A percentile compares a stretch with the other conserved stretches of the same genome.
phyloP scores from a whole-genome alignment of 345 rosid genomes.

The Lagerstroemia speciosa region DNA sequence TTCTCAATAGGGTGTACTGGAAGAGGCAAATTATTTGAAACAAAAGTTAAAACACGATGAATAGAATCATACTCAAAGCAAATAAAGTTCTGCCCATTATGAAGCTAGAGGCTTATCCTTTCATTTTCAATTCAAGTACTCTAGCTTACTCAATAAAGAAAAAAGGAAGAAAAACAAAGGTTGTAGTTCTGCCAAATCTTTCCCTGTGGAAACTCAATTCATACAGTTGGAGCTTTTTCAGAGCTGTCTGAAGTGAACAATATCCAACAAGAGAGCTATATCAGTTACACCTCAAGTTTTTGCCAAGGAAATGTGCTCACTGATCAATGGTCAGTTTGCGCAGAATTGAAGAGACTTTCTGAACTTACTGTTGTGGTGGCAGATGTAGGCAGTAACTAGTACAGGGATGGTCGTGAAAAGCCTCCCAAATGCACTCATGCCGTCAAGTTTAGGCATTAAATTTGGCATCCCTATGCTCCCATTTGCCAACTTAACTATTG shows the following conservation, averaged over 20 bases:
- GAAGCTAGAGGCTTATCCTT: neutral
- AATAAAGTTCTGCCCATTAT: neutral
- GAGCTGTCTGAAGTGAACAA: too few relatives aligned
- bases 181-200: too few relatives aligned
- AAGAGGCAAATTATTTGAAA: slow-evolving; percentile 5
- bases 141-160: neutral
- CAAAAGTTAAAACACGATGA: neutral
- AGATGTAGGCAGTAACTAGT: slow-evolving; percentile 56
- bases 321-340: neutral
- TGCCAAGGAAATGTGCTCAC: neutral
- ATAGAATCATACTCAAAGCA: neutral
- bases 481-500: slow-evolving; percentile 29
- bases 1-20: slow-evolving; percentile 67
- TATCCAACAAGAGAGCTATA: neutral
- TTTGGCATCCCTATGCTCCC: slow-evolving; percentile 42
- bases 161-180: neutral
- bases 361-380: slow-evolving; percentile 57
- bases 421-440: slow-evolving; percentile 59
- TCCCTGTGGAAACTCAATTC: too few relatives aligned
- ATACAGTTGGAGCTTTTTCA: too few relatives aligned
- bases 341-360: slow-evolving; percentile 1
- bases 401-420: slow-evolving; percentile 54
- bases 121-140: neutral
- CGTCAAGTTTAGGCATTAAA: slow-evolving; percentile 35
- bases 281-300: neutral